Base-by-base conservation (phyloP, 441 rosid species). In the Pelargonium australe region DNA sequence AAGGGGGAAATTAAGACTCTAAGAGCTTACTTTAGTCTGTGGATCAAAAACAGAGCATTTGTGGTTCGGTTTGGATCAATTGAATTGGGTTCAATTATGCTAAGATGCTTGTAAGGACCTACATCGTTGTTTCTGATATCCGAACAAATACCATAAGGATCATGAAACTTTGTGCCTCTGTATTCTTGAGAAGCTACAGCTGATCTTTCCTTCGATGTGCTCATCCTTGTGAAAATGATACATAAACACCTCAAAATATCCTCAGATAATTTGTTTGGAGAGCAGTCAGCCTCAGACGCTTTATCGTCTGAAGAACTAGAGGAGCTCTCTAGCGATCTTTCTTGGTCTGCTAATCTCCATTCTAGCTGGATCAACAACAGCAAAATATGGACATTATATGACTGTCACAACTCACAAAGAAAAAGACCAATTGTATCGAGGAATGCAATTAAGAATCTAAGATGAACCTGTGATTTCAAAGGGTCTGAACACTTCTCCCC, bases 51-150 rank as follows among this genome's bases (percentile, higher is more conserved):
- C 68, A 81, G 70, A 60, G 84, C 81, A 71, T 79, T 82, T 58
- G 77, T 70, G 47, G 72, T 80, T 72, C 82, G 81, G 47, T 78
- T 89, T 16, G 82, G 87, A 76, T 90, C 87, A 49, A 89, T 51
- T 3, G 91, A 84, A 31, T 78, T 66, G 63, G 76, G 86, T 53
- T 89, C 85, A 78, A 90, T 75, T 16, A 76, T 72, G 77, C 47
- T 68, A 12, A 87, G 80, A 40, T 80, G 71, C 79, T 87, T 90
- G 64, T 92, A 86, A 19, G 87, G 84, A 72, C 92, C 95, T n/a
- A 92, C 75, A 61, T 90, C 89, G 68, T 82, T 81, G 71, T 67
- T 84, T 64, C 76, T 81, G 74, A 77, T 76, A 67, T 82, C 84
- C 43, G 83, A 76, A 76, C 72, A 75, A 64, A 83, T 77, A 9